Evolutionary conservation across 73 alveolate species (phyloP).

Genomic region (Tetrahymena thermophila): DNA sequence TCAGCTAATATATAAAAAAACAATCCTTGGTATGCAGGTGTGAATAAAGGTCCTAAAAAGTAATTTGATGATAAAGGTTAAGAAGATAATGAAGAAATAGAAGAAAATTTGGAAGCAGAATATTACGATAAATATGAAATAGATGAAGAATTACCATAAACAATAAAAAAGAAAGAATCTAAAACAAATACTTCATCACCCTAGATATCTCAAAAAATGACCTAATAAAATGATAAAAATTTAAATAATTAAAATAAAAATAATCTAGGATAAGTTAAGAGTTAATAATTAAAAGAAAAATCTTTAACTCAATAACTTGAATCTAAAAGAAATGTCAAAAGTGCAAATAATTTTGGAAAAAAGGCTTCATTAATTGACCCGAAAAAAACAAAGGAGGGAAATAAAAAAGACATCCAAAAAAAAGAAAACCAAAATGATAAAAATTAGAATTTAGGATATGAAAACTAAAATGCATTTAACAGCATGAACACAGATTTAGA

Average conservation of each 20-base stretch:
- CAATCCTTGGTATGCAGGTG: neutral
- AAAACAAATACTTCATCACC: neutral
- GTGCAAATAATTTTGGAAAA: neutral
- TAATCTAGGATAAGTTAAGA: neutral
- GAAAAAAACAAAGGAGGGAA: neutral
- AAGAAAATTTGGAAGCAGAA: neutral
- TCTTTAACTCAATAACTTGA: neutral
- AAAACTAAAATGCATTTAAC: neutral
- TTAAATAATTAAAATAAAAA: neutral
- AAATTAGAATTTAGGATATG: neutral
- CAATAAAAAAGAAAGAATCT: neutral
- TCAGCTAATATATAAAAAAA: neutral
- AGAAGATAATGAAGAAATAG: neutral
- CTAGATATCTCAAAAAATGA: neutral
- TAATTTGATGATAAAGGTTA: neutral
- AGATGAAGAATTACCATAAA: neutral
- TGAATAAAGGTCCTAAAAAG: neutral
- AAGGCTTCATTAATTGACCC: neutral
- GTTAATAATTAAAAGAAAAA: neutral
- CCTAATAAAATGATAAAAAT: neutral
- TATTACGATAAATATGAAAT: neutral
- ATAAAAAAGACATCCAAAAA: neutral
- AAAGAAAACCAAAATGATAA: neutral
- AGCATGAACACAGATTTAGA: neutral
- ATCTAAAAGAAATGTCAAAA: neutral